Evolutionary conservation across 139 green algal genomes (phyloP), one percentile per base, ranked within the genome.

Genomic region (Protoeuglena noctilucae): DNA sequence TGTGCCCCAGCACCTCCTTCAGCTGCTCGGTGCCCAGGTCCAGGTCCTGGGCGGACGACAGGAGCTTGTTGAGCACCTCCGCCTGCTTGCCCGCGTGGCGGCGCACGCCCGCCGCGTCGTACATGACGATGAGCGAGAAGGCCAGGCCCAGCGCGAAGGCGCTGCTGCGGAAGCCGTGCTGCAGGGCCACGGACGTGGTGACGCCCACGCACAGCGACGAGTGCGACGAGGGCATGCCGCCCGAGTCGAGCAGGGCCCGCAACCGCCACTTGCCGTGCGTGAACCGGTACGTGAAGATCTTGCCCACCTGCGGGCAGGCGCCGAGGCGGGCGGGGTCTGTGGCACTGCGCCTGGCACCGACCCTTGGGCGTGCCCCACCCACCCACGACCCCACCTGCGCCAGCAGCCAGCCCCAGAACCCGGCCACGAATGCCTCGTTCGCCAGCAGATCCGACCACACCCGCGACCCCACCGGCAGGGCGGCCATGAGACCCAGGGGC

Each of bases 71-170:
- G 39, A 97, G 71, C 30, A 94, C 86, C 64, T 94, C 75, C 17
- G 89, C 89, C 60, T 97, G 89, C 66, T 65, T 71, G 70, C 88
- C 88, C 40, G 90, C 91, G 64, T 98, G 90, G 22, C 77, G 64
- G 24, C 90, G 68, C 30, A 98, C 87, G n/a, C 82, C 82, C 31
- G 91, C 87, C 3, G 90, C 90, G 67, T 98, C 90, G 60, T 98
- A 98, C 91, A 97, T 97, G 17, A 97, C 88, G 28, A 98, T 93
- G 6, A 85, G 64, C 43, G 65, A 92, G 78, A 98, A 95, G 18
- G 69, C 84, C 2, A 94, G 60, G 21, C 62, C 69, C 18, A 94
- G 57, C 0, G 90, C 78, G 63, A 98, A 98, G 2, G 94, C 55
- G 1, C 79, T 51, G 56, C 69, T 85, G 45, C 67, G 68, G 25